These are phyloP conservation scores for Trichoderma atroviride DNA, from an alignment of 2,329 filamentous ascomycete species.

Conservation along the genomic window DNA sequence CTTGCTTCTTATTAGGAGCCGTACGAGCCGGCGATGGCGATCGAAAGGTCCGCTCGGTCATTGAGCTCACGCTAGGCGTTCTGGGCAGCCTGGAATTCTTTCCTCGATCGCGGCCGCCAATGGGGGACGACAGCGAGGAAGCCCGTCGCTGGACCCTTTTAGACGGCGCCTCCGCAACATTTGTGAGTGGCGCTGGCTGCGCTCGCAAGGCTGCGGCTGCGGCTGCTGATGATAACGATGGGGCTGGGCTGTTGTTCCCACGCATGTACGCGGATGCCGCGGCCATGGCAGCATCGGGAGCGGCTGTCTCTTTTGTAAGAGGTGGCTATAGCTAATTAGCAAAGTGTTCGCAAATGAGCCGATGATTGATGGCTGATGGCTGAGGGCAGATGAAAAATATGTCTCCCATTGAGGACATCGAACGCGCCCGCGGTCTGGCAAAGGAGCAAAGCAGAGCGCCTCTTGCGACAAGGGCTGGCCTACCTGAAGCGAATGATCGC, in stretches of 20 bases:
- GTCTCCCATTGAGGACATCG: not conserved
- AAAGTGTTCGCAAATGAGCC: not conserved
- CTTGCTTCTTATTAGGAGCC: constrained; percentile 43
- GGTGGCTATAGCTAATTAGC: constrained; percentile 49
- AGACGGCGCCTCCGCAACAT: constrained; percentile 81
- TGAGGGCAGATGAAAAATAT: too few species aligned
- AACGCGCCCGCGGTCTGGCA: not conserved
- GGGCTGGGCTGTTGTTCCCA: constrained; percentile 57
- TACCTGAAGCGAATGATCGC: constrained; percentile 53
- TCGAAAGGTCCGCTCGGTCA: constrained; percentile 87
- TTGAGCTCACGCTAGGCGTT: constrained; percentile 73
- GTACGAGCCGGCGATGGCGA: constrained; percentile 65
- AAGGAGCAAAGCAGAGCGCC: not conserved
- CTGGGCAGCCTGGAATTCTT: constrained; percentile 59
- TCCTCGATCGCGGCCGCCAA: constrained; percentile 52
- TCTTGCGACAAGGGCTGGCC: not conserved
- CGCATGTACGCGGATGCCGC: constrained; percentile 80
- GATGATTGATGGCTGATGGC: too few species aligned
- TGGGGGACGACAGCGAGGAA: constrained; percentile 70
- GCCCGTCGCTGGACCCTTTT: constrained; percentile 79
- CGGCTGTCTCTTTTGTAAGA: constrained; percentile 64
- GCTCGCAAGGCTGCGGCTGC: constrained; percentile 83
- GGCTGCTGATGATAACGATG: constrained; percentile 77
- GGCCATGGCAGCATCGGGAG: constrained; percentile 75
- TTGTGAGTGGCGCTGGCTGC: constrained; percentile 75